Conservation (phyloP, 768 basidiomycete species). For the Panellus pusillus region DNA sequence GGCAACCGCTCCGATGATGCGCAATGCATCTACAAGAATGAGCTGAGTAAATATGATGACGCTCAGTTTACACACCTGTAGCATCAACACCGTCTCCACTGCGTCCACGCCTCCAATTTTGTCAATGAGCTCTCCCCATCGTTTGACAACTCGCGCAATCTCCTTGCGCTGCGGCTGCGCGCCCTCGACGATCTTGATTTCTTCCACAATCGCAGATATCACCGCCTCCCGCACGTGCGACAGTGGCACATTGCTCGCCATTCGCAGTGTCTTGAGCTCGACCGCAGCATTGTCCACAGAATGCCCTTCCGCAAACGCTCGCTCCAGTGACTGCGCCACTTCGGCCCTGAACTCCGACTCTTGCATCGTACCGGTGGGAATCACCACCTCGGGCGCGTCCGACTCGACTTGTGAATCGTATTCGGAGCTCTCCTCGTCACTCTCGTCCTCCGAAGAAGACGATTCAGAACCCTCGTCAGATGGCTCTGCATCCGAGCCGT, state of each 20-base stretch:
- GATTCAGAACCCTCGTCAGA: constrained; percentile 61
- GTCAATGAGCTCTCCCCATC: constrained; percentile 85
- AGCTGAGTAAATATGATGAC: neutral
- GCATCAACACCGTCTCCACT: constrained; percentile 72
- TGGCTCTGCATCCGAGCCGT: constrained; percentile 58
- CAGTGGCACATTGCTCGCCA: constrained; percentile 93
- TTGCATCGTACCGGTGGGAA: constrained; percentile 38
- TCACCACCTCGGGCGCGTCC: neutral
- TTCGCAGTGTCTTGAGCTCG: constrained; percentile 93
- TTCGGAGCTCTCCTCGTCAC: constrained; percentile 30
- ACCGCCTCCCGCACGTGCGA: constrained; percentile 86
- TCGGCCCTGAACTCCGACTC: constrained; percentile 75
- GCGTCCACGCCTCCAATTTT: constrained; percentile 82
- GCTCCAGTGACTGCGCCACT: constrained; percentile 81
- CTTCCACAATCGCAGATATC: constrained; percentile 78
- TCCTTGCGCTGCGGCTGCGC: constrained; percentile 60
- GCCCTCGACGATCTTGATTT: constrained; percentile 61
- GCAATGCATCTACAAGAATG: constrained; percentile 54
- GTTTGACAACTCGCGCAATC: constrained; percentile 58
- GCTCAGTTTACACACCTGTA: constrained; percentile 59
- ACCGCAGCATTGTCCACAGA: constrained; percentile 91
- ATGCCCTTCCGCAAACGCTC: constrained; percentile 90
- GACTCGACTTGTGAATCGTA: constrained; percentile 8
- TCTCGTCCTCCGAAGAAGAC: constrained; percentile 47
- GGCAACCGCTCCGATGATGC: constrained; percentile 60